Evolutionary conservation across 768 basidiomycete species (phyloP), one percentile per base, ranked within the genome.

Genomic region (Rubroboletus satanas): DNA sequence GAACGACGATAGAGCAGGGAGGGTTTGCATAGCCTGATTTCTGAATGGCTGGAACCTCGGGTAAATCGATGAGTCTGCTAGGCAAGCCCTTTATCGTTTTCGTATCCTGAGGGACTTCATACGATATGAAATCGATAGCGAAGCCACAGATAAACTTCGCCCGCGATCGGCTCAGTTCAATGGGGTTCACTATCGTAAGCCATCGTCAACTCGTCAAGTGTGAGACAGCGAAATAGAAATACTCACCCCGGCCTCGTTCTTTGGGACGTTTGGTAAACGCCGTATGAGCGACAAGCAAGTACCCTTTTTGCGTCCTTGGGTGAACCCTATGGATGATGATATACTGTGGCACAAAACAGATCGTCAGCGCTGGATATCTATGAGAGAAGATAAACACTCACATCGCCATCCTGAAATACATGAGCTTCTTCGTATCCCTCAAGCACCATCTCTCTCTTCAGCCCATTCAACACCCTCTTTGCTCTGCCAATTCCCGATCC

Each of bases 391-490:
- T 28, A 26, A 26, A 17, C 26, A 83, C 89, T 73, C 68, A 90
- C 95, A 69, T 98, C 86, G 59, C 90, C 93, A 69, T 98, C 97
- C 69, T 98, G 93, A 65, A 95, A 95, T 10, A 98, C 92, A 73
- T 98, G 93, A 0, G 93, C 96, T 71, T 99, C 97, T 55, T 85
- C 83, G 58, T 82, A 98, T 0, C 84, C 89, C 2, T 79, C 84
- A n/a, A 92, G 74, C 4, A 91, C 81, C 91, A 98, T 93, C 75
- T 99, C 94, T 37, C 89, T 75, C 71, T 93, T 95, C 51, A 99
- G 67, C 48, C 85, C 82, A 68, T 98, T 98, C 59, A 98, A 65
- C 2, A 96, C 67, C 57, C 92, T 77, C 73, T 87, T 85, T 29
- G 79, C 77, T 55, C 68, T 76, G 8, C 78, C 77, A 56, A 83